These are phyloP conservation scores for Magnaporthales sp. DNA, from an alignment of 2,329 filamentous ascomycete genomes.

Conservation along the genomic window DNA sequence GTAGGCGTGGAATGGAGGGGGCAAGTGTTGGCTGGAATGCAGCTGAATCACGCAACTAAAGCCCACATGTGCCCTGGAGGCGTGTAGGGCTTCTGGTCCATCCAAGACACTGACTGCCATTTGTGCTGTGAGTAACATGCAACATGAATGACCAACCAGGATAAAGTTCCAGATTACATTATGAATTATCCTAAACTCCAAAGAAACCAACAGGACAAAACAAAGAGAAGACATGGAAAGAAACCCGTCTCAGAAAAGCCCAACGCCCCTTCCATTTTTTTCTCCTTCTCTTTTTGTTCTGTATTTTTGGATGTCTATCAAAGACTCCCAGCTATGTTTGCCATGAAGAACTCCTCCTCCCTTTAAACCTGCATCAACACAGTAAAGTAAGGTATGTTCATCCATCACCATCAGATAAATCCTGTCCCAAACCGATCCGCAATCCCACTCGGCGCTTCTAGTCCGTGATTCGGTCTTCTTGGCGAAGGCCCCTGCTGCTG, in stretches of 20 bases:
- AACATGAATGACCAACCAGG: neutral
- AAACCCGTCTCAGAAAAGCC: neutral
- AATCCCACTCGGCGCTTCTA: conserved; percentile 15
- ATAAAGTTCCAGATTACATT: conserved; percentile 3
- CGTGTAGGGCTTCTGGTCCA: neutral
- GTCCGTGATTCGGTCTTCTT: conserved; percentile 10
- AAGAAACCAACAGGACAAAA: neutral
- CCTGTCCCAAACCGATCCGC: conserved; percentile 23
- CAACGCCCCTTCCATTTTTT: neutral
- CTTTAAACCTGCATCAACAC: neutral
- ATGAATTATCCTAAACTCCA: conserved; percentile 3
- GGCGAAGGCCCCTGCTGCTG: neutral
- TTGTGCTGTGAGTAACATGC: neutral
- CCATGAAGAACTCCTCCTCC: neutral
- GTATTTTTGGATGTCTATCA: neutral
- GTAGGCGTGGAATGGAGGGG: neutral
- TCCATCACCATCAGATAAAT: conserved; percentile 18
- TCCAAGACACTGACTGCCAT: neutral
- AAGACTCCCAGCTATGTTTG: neutral
- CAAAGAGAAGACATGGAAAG: neutral
- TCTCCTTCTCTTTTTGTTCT: neutral
- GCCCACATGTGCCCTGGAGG: neutral
- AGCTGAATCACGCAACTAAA: neutral
- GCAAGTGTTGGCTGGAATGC: neutral
- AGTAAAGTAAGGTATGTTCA: neutral